Evolutionary conservation across 1,284 basidiomycete genomes (phyloP).

Genomic region (Rhodotorula sp.): DNA sequence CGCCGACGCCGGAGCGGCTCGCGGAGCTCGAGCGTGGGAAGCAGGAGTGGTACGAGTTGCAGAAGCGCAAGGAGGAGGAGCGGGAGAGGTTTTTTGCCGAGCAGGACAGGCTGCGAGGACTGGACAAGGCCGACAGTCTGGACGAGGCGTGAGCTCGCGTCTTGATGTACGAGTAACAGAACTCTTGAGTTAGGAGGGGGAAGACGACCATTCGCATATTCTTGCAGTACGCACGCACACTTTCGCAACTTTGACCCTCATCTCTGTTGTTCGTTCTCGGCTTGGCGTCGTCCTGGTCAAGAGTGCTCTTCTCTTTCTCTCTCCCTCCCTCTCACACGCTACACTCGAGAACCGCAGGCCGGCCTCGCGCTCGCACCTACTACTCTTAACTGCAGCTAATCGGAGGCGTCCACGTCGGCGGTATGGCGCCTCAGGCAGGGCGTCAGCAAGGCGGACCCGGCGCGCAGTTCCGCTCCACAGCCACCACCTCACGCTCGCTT

Average conservation of each 20-base stretch:
- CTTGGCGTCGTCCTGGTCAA: neutral
- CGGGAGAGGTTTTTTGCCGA: slow-evolving; percentile 5
- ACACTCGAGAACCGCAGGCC: too few species aligned
- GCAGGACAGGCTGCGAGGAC: slow-evolving; percentile 5
- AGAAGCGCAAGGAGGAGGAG: slow-evolving; percentile 3
- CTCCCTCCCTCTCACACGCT: neutral
- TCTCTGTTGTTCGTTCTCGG: neutral
- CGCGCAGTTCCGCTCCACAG: neutral
- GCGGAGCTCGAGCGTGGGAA: slow-evolving; percentile 6
- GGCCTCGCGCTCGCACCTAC: too few species aligned
- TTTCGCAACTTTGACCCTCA: neutral
- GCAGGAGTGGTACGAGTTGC: slow-evolving; percentile 11
- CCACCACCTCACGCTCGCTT: neutral
- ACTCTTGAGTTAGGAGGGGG: neutral
- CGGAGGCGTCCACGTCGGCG: too few species aligned
- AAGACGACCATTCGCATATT: neutral
- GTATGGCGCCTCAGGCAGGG: too few species aligned
- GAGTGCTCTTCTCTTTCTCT: neutral
- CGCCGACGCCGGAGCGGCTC: slow-evolving; percentile 13
- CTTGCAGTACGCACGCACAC: neutral
- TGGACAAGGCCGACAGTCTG: neutral
- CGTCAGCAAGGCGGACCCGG: too few species aligned
- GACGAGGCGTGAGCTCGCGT: neutral
- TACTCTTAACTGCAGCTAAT: too few species aligned
- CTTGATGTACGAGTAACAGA: neutral